Base-by-base conservation (phyloP, 345 rosid species). In the Pseudoturritis turrita region DNA sequence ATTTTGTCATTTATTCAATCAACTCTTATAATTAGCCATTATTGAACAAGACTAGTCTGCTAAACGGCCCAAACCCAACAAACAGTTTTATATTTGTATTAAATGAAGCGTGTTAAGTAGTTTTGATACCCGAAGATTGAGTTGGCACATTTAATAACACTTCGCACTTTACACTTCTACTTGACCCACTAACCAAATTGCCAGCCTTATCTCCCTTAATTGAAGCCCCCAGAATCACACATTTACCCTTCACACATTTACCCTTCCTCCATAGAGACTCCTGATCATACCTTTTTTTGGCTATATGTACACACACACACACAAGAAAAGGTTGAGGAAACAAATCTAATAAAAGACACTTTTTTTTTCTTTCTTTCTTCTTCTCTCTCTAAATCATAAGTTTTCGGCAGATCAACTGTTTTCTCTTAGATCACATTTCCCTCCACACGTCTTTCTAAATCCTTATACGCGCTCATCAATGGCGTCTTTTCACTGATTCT, bases 401-500 rank as follows among this genome's bases (percentile, higher is more conserved):
- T 35, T 21, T 25, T 25, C 4, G 12, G 28, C 65, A 45, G 65
- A 69, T 57, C 55, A 69, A 57, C 57, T 69, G 65, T 57, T 41
- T 41, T 8, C n/a, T 53, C 66, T 15, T n/a, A 10, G 5, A 15
- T 62, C 39, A 10, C 53, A 22, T 58, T 19, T 6, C 36, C 10
- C 9, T 7, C 36, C 10, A 31, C 36, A 7, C 36, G 12, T 29
- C 43, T 13, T 4, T 26, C 22, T 13, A n/a, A 28, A 15, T 40
- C 40, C 62, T 15, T 21, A 8, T 45, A 76, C 71, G 71, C 62
- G 65, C 70, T 63, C 79, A 70, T 63, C 61, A 70, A 70, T 76
- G 75, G 45, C 71, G 13, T 55, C 18, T 7, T 55, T 29, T 68
- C 45, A n/a, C 75, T 75, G 10, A 35, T 71, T 19, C 5, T 22